Conservation (phyloP, 2,329 filamentous ascomycete species). For the Colletotrichum higginsianum region DNA sequence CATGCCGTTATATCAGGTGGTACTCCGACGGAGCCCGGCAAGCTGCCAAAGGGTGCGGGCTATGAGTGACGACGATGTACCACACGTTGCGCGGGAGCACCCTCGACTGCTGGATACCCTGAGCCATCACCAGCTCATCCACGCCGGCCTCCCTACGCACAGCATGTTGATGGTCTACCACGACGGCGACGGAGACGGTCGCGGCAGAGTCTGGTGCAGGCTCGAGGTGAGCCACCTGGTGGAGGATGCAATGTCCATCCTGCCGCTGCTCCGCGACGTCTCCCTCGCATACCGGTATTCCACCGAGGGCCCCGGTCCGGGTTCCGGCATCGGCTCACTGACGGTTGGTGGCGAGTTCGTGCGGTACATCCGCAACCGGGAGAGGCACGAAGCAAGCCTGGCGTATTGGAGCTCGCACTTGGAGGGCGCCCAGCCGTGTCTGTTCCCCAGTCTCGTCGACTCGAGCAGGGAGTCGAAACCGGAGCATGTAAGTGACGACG, state of each 20-base stretch:
- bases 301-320: no score
- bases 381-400: neutral
- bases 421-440: neutral
- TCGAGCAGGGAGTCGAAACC: neutral
- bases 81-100: neutral
- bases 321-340: neutral
- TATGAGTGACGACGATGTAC: neutral
- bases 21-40: neutral
- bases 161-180: neutral
- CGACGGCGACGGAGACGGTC: neutral
- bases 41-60: neutral
- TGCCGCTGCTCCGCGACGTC: neutral
- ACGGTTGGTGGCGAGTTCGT: neutral
- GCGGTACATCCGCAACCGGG: neutral
- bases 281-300: neutral
- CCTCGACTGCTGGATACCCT: neutral
- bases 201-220: neutral
- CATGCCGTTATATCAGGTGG: neutral
- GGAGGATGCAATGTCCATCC: neutral
- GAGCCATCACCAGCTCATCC: neutral
- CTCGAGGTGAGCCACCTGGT: neutral
- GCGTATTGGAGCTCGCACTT: neutral
- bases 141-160: neutral
- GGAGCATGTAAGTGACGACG: no score
- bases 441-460: neutral